Evolutionary conservation across 2,329 filamentous ascomycete species (phyloP).

Genomic region (Fusarium keratoplasticum): DNA sequence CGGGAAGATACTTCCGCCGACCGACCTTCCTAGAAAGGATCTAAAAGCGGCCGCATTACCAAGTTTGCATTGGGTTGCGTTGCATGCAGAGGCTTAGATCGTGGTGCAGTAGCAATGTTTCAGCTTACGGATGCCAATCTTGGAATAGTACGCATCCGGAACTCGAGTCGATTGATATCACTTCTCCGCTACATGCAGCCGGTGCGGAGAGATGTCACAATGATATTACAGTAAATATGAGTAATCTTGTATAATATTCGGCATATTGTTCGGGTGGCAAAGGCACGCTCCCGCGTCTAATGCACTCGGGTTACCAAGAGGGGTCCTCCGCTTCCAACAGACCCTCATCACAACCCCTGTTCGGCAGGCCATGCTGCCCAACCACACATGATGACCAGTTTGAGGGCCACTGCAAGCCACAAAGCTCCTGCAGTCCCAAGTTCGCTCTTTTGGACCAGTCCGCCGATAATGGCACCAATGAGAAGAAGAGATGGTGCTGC

Average conservation of each 20-base stretch:
- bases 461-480: constrained; percentile 62
- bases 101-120: neutral
- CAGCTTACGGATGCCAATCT: neutral
- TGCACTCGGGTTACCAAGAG: neutral
- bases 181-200: neutral
- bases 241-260: neutral
- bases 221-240: neutral
- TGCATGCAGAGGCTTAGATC: neutral
- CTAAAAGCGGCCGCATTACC: neutral
- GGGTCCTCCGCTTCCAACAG: neutral
- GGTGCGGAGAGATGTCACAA: neutral
- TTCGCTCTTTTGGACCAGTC: constrained; percentile 59
- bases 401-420: constrained; percentile 70
- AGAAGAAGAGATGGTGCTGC: constrained; percentile 63
- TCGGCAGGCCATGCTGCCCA: constrained; percentile 73
- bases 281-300: neutral
- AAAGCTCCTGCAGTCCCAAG: constrained; percentile 65
- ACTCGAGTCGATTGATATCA: neutral
- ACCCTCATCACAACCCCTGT: constrained; percentile 14
- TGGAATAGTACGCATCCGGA: neutral
- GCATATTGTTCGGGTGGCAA: neutral
- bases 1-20: neutral
- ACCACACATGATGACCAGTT: constrained; percentile 64
- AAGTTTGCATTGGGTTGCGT: neutral
- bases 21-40: constrained; percentile 1